Base-by-base conservation (phyloP, 129 eudicot genomes). In the Lonicera japonica region DNA sequence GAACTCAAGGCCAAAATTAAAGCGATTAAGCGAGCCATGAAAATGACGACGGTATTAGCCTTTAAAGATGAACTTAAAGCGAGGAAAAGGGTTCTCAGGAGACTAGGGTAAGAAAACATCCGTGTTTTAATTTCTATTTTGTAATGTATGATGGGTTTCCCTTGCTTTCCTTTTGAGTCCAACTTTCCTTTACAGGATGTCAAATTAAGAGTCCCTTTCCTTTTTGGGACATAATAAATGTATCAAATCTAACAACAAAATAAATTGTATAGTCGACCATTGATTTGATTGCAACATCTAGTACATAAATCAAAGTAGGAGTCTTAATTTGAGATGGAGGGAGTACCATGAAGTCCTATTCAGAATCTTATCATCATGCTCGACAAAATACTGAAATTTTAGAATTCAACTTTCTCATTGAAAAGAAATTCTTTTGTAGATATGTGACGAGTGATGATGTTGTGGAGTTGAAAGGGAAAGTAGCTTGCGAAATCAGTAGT, bases 21-120 rank as follows among this genome's bases (percentile, higher is more conserved):
- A 75, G 46, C 83, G 41, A 75, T 94, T 16, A 94, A 85, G 77
- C 82, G 81, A 80, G 76, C 88, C 40, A 67, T 88, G 89, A 80
- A 88, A 3, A 62, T 86, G 61, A 76, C 96, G 25, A 75, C 95
- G 20, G 83, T 84, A 54, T 75, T 94, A 78, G 99, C 99, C 14
- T 94, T 94, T 73, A 88, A 94, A 74, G 96, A 94, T 59, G 99
- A 94, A 75, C 96, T 94, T 66, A 94, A 88, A 83, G 91, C 99
- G 56, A 88, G 99, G 74, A 85, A 83, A 80, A 79, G 99, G 61
- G 96, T 83, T 48, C 91, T 94, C 22, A 79, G 99, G 56, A 82
- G 96, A 73, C 88, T 94, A n/a, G 96, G 96, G 96, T 92, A 87
- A 69, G 64, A 47, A 18, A 23, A 54, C 38, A 17, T 54, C 11